phyloP scores from a whole-genome alignment of 2,329 filamentous ascomycete genomes.

The Stachybotrys chartarum region DNA sequence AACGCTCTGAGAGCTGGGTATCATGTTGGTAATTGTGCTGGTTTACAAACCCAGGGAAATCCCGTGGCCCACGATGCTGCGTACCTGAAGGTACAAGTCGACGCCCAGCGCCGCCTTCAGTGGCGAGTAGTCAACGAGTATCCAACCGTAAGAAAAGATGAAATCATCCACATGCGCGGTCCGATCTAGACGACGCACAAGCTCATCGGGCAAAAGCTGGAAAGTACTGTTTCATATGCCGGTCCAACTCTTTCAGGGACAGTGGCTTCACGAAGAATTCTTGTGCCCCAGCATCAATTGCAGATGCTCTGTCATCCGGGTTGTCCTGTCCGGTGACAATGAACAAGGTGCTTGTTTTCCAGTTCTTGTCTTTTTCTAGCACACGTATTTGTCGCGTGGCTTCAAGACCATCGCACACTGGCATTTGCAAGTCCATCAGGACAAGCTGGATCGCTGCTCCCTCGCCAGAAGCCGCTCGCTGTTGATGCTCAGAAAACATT shows the following conservation, averaged over 20 bases:
- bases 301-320: constrained; percentile 8
- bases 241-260: constrained; percentile 11
- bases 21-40: no score
- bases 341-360: constrained; percentile 11
- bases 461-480: constrained; percentile 1
- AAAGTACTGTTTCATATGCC: not conserved
- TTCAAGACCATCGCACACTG: constrained; percentile 18
- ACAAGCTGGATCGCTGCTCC: constrained; percentile 11
- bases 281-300: constrained; percentile 12
- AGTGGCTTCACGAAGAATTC: constrained; percentile 17
- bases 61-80: no score
- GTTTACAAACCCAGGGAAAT: no score
- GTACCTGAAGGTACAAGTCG: no score
- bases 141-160: no score
- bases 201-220: not conserved
- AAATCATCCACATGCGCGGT: no score
- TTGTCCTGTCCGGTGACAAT: constrained; percentile 20
- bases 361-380: constrained; percentile 9
- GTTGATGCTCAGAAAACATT: constrained; percentile 13
- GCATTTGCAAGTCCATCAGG: constrained; percentile 22
- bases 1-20: no score
- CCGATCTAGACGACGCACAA: not conserved
- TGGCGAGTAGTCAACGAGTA: no score
- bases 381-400: constrained; percentile 16
- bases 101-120: no score